Base-by-base conservation (phyloP, 1,284 basidiomycete genomes). In the Coniferiporia sulphurascens region DNA sequence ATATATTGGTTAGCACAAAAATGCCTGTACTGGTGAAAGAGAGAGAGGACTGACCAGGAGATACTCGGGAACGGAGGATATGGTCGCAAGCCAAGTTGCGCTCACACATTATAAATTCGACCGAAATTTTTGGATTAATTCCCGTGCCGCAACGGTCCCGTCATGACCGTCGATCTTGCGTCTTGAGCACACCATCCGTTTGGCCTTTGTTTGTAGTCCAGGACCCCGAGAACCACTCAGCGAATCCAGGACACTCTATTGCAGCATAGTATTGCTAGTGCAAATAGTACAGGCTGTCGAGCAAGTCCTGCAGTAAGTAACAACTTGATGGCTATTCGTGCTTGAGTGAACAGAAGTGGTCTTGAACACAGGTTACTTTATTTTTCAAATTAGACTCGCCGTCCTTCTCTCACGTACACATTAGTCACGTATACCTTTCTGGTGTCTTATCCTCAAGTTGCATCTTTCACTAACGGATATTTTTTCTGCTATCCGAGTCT, bases 71-170 rank as follows among this genome's bases (percentile, higher is more conserved):
- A 51, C 19, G n/a, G 15, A 8, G 49, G 35, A 21, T 22, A 32
- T 27, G 15, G 35, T 22, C 32, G 49, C 41, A 43, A 7, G 41
- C 41, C 41, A 43, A 43, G 41, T 2, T 43, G n/a, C 27, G 41
- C 41, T 43, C 41, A 43, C 27, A 21, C 49, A 51, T 51, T 51
- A 51, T 51, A 51, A 51, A 51, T 51, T 51, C 49, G 49, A 10
- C 49, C 49, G 48, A 13, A 43, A 43, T 13, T 12, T 43, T 43
- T 43, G 10, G n/a, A n/a, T 13, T 13, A 43, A 43, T 43, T 12
- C 41, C 3, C 10, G 10, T 13, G 41, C 10, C n/a, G n/a, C n/a
- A 13, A 43, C n/a, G 10, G 10, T n/a, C 41, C 12, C n/a, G 41
- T 13, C 41, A 12, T 12, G 12, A 13, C 41, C n/a, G 41, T 43